A percentile compares a stretch with the other conserved stretches of the same genome.
Conservation (phyloP, 495 filamentous ascomycete species). For the Talaromyces thailandensis region DNA sequence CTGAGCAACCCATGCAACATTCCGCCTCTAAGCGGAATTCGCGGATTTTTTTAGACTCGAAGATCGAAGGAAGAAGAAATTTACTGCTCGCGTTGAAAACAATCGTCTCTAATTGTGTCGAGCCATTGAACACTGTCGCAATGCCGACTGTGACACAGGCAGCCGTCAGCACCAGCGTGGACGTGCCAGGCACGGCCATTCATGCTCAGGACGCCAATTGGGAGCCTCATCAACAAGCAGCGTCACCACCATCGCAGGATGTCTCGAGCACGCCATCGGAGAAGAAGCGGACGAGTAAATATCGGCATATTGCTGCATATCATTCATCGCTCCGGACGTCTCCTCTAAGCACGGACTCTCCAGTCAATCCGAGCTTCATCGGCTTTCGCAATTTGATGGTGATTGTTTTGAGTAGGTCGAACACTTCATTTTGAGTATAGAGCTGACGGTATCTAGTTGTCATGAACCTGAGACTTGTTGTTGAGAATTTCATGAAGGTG, state of each 20-base stretch:
- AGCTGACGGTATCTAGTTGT: constrained; percentile 48
- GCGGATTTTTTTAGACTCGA: not conserved
- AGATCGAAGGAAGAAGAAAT: not conserved
- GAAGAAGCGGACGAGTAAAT: constrained; percentile 45
- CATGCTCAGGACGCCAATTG: not conserved
- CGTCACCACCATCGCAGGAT: not conserved
- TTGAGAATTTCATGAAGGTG: constrained; percentile 96
- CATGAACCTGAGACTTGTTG: constrained; percentile 84
- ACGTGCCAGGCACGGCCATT: not conserved
- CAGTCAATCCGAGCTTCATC: constrained; percentile 68
- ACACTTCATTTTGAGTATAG: not conserved
- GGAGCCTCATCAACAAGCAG: not conserved
- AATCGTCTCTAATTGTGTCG: not conserved
- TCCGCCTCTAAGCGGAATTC: not conserved
- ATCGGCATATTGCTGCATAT: constrained; percentile 80
- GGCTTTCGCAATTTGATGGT: constrained; percentile 97
- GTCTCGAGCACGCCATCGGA: not conserved
- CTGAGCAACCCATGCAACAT: not conserved
- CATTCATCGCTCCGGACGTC: constrained; percentile 66
- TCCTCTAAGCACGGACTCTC: constrained; percentile 75
- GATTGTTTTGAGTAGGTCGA: constrained; percentile 64
- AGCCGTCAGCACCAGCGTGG: constrained; percentile 2
- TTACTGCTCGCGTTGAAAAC: not conserved
- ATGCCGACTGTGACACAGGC: constrained; percentile 3
- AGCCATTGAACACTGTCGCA: not conserved